These are phyloP conservation scores for Isatis lusitanica DNA, from an alignment of 441 rosid species.

Conservation along the genomic window DNA sequence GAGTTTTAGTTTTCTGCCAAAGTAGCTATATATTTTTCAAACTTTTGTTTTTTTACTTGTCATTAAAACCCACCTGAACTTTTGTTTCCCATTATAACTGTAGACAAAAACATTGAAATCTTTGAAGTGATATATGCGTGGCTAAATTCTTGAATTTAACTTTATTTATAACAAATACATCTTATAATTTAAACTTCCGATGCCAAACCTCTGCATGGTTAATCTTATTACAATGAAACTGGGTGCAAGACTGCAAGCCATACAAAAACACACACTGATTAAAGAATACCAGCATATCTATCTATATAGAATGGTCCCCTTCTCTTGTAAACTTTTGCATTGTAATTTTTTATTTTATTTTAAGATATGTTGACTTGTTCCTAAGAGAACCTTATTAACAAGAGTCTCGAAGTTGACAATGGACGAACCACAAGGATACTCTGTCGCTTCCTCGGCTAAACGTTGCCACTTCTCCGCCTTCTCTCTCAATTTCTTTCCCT, in stretches of 20 bases:
- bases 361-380: neutral
- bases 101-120: neutral
- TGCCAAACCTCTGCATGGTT: neutral
- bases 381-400: conserved; percentile 26
- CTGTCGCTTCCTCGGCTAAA: conserved; percentile 30
- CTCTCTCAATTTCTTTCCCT: conserved; percentile 37
- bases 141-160: neutral
- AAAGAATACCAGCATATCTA: neutral
- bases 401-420: conserved; percentile 27
- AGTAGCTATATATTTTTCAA: neutral
- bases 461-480: conserved; percentile 33
- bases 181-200: neutral
- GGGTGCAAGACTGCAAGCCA: neutral
- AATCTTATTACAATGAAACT: neutral
- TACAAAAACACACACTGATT: neutral
- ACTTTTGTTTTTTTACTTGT: neutral
- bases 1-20: neutral
- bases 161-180: neutral
- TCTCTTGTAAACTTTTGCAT: neutral
- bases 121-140: neutral
- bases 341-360: neutral
- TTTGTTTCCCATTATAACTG: neutral
- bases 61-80: neutral
- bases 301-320: neutral
- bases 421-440: conserved; percentile 28